Evolutionary conservation across 2,329 filamentous ascomycete species (phyloP), one percentile per base, ranked within the genome.

Genomic region (Albifimbria verrucaria): DNA sequence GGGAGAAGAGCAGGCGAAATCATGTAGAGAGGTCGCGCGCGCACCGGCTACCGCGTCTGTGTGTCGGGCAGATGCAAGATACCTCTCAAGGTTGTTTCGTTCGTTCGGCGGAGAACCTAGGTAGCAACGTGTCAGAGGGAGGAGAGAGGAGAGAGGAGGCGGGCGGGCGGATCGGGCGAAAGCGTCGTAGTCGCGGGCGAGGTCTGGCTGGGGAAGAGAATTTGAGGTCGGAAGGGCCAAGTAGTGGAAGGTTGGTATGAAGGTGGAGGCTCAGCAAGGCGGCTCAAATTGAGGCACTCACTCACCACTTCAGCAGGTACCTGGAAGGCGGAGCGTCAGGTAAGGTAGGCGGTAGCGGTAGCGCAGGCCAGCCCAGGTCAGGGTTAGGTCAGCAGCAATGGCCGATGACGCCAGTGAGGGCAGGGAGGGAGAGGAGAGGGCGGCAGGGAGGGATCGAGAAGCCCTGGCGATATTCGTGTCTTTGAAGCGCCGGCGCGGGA

Each of bases 351-450:
- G 32, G 32, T 39, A 39, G 32, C 32, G 32, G 32, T 39, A 39
- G 32, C 32, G 32, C 18, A n/a, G 12, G 12, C 32, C 59, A 59
- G 61, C 61, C 59, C 59, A 65, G 59, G 52, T 65, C 61, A 66
- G 65, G 67, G 65, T 69, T 70, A 70, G 67, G 69, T 70, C 69
- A 71, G 68, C 66, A 63, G 69, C n/a, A n/a, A n/a, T 70, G 66
- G 70, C 68, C 68, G 60, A 66, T 65, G 66, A 63, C 63, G 63
- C 64, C 55, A 52, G 52, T 57, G 54, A 52, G 48, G 54, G 53
- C 55, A 46, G 51, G 52, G 52, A 42, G 55, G 49, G 53, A 56
- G n/a, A 39, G 12, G 18, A 39, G 18, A n/a, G 32, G 32, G 18
- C 32, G 15, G 32, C 32, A 39, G 32, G 32, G 32, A 39, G 32